Conservation (phyloP, 176 grass and related monocot genomes). For the barley (Hordeum vulgare) region DNA sequence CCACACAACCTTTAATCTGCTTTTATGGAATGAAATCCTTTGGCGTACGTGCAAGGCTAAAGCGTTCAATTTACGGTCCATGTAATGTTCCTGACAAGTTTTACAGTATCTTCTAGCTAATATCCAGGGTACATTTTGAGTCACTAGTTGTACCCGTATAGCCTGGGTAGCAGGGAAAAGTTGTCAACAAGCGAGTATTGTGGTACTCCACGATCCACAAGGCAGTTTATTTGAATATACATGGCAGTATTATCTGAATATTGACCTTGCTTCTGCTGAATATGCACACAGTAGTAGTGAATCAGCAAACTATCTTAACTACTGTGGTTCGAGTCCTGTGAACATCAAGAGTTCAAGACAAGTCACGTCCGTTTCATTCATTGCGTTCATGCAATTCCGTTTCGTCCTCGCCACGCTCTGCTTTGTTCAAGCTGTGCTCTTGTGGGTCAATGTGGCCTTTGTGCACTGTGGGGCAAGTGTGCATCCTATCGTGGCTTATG, state of each 20-base stretch:
- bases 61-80: background rate
- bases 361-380: slow-evolving; percentile 13
- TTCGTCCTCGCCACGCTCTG: slow-evolving; percentile 12
- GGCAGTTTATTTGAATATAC: background rate
- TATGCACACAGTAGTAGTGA: background rate
- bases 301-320: background rate
- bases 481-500: background rate
- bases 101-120: background rate
- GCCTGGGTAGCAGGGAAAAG: background rate
- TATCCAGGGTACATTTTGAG: slow-evolving; percentile 1
- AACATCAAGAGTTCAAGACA: background rate
- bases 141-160: background rate
- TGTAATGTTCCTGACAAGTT: background rate
- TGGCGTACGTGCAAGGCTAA: slow-evolving; percentile 20
- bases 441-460: slow-evolving; percentile 1
- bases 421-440: background rate
- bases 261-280: background rate
- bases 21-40: slow-evolving; percentile 22
- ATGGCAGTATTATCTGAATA: background rate
- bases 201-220: background rate
- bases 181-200: background rate
- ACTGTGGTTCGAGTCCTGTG: background rate
- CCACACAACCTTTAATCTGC: slow-evolving; percentile 23
- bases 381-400: background rate
- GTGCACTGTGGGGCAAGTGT: slow-evolving; percentile 14